A percentile compares a stretch with the other conserved stretches of the same genome.
These are phyloP conservation scores for Lojkania enalia DNA, from an alignment of 2,329 filamentous ascomycete species.

Conservation along the genomic window DNA sequence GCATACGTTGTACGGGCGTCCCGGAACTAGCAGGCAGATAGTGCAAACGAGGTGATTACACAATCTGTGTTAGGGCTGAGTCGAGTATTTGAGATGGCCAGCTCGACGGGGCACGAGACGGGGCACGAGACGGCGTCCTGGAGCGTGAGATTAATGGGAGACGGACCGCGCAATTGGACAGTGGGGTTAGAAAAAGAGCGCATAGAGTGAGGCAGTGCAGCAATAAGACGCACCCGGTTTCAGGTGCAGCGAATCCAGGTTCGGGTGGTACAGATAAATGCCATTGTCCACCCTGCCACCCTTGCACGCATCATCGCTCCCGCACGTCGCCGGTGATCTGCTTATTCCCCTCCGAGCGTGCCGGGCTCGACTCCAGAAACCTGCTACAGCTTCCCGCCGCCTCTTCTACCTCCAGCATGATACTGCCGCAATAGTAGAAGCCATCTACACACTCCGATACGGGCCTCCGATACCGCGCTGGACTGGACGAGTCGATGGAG, in stretches of 20 bases:
- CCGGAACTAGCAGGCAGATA: too few relatives aligned
- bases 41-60: too few relatives aligned
- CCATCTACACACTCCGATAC: not conserved
- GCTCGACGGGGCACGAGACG: too few relatives aligned
- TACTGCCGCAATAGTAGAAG: not conserved
- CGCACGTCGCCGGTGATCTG: slow-evolving; percentile 3
- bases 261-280: not conserved
- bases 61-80: too few relatives aligned
- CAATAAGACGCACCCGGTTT: slow-evolving; percentile 7
- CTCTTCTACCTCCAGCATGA: slow-evolving; percentile 1
- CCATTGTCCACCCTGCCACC: not conserved
- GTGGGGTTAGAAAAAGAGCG: not conserved
- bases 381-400: not conserved
- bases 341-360: slow-evolving; percentile 3
- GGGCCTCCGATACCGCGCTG: too few relatives aligned
- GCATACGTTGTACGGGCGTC: too few relatives aligned
- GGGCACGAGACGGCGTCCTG: too few relatives aligned
- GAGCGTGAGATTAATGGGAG: too few relatives aligned
- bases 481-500: slow-evolving; percentile 7
- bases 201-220: slow-evolving; percentile 5
- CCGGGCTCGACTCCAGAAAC: slow-evolving; percentile 1
- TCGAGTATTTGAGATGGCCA: too few relatives aligned
- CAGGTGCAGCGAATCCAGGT: slow-evolving; percentile 1
- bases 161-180: too few relatives aligned
- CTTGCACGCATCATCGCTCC: slow-evolving; percentile 17